A percentile compares a stretch with the other conserved stretches of the same genome.
Conservation (phyloP, 805 yeast species). For the Starmerella ratchasimensis region DNA sequence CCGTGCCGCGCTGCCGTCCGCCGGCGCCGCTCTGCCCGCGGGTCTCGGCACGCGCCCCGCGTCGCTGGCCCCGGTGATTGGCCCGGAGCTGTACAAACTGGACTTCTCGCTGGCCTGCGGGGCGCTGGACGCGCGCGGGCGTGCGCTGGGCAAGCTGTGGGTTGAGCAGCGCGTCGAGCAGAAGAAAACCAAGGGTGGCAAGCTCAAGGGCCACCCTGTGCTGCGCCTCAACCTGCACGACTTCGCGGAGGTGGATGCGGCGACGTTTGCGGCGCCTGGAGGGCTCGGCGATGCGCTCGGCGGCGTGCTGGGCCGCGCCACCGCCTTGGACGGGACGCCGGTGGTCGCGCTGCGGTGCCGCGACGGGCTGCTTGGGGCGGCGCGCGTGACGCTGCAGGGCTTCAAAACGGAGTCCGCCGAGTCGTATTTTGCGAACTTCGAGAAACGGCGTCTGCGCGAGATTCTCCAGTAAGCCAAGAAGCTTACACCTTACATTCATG, state of each 20-base stretch:
- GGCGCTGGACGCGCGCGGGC: slow-evolving; percentile 14
- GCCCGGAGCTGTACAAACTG: slow-evolving; percentile 8
- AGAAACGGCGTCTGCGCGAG: slow-evolving; percentile 6
- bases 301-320: slow-evolving; percentile 3
- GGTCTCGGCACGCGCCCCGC: not conserved
- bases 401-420: slow-evolving; percentile 12
- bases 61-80: slow-evolving; percentile 12
- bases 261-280: not conserved
- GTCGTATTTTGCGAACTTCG: slow-evolving; percentile 6
- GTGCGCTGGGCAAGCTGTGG: slow-evolving; percentile 19
- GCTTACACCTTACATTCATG: not conserved
- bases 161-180: slow-evolving; percentile 13
- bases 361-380: slow-evolving; percentile 19
- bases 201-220: slow-evolving; percentile 6
- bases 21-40: not conserved
- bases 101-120: slow-evolving; percentile 2
- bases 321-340: not conserved
- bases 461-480: not conserved
- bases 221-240: slow-evolving; percentile 13
- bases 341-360: slow-evolving; percentile 13
- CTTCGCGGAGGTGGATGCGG: slow-evolving; percentile 6
- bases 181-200: slow-evolving; percentile 4
- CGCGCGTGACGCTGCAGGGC: slow-evolving; percentile 18
- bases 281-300: not conserved
- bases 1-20: slow-evolving; percentile 14